Conservation (phyloP, 2,329 filamentous ascomycete genomes). For the Orbilia brochopaga region DNA sequence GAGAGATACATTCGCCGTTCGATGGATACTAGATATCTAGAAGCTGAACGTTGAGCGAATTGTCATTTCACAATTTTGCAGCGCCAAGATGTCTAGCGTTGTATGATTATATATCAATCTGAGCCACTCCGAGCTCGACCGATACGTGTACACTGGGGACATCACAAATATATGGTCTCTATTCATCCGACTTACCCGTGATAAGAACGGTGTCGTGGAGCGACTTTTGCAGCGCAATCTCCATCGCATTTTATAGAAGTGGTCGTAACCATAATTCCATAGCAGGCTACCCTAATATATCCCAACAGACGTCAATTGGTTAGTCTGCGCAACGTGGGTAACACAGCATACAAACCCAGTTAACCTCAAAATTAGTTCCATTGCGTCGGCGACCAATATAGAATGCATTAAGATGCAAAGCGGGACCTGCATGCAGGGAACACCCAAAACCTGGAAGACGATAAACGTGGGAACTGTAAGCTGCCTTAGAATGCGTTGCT, state of each 20-base stretch:
- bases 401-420: not conserved
- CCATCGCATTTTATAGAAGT: not conserved
- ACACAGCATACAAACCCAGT: constrained; percentile 4
- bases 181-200: not conserved
- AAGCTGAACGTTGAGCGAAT: too few relatives aligned
- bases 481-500: not conserved
- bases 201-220: not conserved
- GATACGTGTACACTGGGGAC: too few relatives aligned
- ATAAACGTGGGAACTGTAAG: not conserved
- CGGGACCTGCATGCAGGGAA: not conserved
- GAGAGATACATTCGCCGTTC: not conserved
- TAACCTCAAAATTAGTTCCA: not conserved
- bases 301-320: too few relatives aligned
- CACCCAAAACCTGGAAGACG: not conserved
- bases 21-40: too few relatives aligned
- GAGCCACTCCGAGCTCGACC: too few relatives aligned
- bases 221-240: not conserved
- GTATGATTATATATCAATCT: too few relatives aligned
- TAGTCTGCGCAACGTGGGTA: not conserved
- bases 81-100: too few relatives aligned
- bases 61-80: too few relatives aligned
- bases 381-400: not conserved
- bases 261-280: too few relatives aligned
- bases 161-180: not conserved
- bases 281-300: too few relatives aligned